A percentile compares a stretch with the other conserved stretches of the same genome.
phyloP scores from a whole-genome alignment of 2,329 filamentous ascomycete genomes.

The Epichloe uncinata region DNA sequence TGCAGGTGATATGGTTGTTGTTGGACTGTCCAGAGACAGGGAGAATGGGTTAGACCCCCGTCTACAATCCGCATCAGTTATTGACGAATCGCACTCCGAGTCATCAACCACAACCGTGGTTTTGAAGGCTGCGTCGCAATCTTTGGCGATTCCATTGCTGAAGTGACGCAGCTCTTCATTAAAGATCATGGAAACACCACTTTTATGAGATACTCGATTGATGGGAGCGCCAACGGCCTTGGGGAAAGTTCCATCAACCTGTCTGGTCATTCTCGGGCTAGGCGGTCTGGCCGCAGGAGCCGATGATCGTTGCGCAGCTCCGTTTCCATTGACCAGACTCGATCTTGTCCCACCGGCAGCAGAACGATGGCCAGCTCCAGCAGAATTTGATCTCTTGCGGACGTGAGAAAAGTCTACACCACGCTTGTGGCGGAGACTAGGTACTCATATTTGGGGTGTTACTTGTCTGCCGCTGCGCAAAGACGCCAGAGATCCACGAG shows the following conservation, averaged over 20 bases:
- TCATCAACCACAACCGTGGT: slow-evolving; percentile 37
- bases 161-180: slow-evolving; percentile 73
- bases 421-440: slow-evolving; percentile 34
- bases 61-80: slow-evolving; percentile 19
- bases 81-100: slow-evolving; percentile 19
- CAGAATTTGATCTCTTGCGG: slow-evolving; percentile 25
- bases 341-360: slow-evolving; percentile 8
- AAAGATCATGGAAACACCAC: slow-evolving; percentile 23
- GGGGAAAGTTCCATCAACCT: slow-evolving; percentile 13
- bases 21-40: slow-evolving; percentile 24
- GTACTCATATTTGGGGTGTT: slow-evolving; percentile 27
- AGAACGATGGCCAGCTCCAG: slow-evolving; percentile 9
- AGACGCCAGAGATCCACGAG: slow-evolving; percentile 34
- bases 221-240: slow-evolving; percentile 13
- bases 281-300: slow-evolving; percentile 10
- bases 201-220: slow-evolving; percentile 5
- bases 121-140: slow-evolving; percentile 88
- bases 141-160: slow-evolving; percentile 72
- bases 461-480: slow-evolving; percentile 33
- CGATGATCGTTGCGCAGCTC: slow-evolving; percentile 10
- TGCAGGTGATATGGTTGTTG: slow-evolving; percentile 13
- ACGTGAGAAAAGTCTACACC: slow-evolving; percentile 41
- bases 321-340: slow-evolving; percentile 8
- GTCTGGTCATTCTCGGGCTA: slow-evolving; percentile 18
- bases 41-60: slow-evolving; percentile 30